These are phyloP conservation scores for Suillus plorans DNA, from an alignment of 768 basidiomycete species.

Conservation along the genomic window DNA sequence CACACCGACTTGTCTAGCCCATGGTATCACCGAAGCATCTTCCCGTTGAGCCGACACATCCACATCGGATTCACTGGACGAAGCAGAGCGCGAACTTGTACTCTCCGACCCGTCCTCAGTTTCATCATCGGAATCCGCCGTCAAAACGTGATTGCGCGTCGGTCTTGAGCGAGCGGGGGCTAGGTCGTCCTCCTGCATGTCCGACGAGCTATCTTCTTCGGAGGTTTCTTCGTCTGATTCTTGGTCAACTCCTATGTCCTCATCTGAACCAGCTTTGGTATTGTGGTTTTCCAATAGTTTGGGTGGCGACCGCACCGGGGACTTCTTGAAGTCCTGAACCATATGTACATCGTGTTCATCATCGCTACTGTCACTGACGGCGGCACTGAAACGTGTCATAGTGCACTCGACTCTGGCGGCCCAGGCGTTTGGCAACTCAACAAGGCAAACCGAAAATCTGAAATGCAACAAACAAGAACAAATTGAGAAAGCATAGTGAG, in stretches of 20 bases:
- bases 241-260: slow-evolving; percentile 29
- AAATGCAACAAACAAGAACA: slow-evolving; percentile 30
- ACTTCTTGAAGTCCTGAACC: slow-evolving; percentile 25
- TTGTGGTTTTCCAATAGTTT: slow-evolving; percentile 33
- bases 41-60: slow-evolving; percentile 23
- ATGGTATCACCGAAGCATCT: slow-evolving; percentile 59
- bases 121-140: slow-evolving; percentile 57
- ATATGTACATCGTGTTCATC: slow-evolving; percentile 43
- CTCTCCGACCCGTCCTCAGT: slow-evolving; percentile 43
- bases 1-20: slow-evolving; percentile 73
- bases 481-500: slow-evolving; percentile 6
- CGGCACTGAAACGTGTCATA: slow-evolving; percentile 73
- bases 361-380: slow-evolving; percentile 55
- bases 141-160: slow-evolving; percentile 44
- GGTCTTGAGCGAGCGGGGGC: slow-evolving; percentile 24
- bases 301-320: slow-evolving; percentile 13
- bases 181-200: slow-evolving; percentile 54
- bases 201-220: slow-evolving; percentile 37
- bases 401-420: slow-evolving; percentile 11
- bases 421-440: slow-evolving; percentile 11
- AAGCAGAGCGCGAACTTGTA: slow-evolving; percentile 35
- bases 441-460: slow-evolving; percentile 20
- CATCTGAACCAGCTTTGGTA: slow-evolving; percentile 27
- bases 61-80: slow-evolving; percentile 22
- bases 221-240: slow-evolving; percentile 40